phyloP scores from a whole-genome alignment of 2,329 filamentous ascomycete genomes.

The Aspergillus ochraceus region DNA sequence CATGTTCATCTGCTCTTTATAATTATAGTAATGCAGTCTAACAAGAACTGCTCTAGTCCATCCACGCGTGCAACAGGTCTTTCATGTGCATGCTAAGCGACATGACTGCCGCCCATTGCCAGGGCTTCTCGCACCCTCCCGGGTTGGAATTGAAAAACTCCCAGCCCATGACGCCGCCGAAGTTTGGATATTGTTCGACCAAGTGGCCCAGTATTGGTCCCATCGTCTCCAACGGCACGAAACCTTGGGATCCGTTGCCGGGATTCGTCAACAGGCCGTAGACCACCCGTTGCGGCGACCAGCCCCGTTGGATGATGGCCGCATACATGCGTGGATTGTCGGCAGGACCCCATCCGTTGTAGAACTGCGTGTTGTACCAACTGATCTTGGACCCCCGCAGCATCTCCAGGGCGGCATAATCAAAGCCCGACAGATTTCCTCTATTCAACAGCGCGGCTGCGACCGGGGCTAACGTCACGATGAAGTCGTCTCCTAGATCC shows the following conservation, averaged over 20 bases:
- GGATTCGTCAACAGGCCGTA: slow-evolving; percentile 79
- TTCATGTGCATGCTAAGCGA: slow-evolving; percentile 51
- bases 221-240: slow-evolving; percentile 60
- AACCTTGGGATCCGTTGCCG: slow-evolving; percentile 65
- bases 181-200: slow-evolving; percentile 61
- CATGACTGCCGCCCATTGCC: slow-evolving; percentile 76
- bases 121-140: slow-evolving; percentile 62
- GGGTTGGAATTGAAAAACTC: slow-evolving; percentile 87
- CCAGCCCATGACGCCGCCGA: slow-evolving; percentile 93
- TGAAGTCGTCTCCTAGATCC: slow-evolving; percentile 56
- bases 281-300: slow-evolving; percentile 71
- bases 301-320: slow-evolving; percentile 56
- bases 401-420: slow-evolving; percentile 72
- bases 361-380: slow-evolving; percentile 93
- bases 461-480: slow-evolving; percentile 80
- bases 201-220: slow-evolving; percentile 59
- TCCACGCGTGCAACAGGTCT: slow-evolving; percentile 33
- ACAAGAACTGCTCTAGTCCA: slow-evolving; percentile 1
- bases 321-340: slow-evolving; percentile 48
- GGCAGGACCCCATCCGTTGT: slow-evolving; percentile 81
- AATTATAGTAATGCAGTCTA: too few relatives aligned
- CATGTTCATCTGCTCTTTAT: too few relatives aligned
- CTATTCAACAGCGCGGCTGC: slow-evolving; percentile 69
- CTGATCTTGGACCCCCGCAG: slow-evolving; percentile 65
- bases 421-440: slow-evolving; percentile 72